Conservation (phyloP, 2,329 filamentous ascomycete species). For the Pyrenophora teres region DNA sequence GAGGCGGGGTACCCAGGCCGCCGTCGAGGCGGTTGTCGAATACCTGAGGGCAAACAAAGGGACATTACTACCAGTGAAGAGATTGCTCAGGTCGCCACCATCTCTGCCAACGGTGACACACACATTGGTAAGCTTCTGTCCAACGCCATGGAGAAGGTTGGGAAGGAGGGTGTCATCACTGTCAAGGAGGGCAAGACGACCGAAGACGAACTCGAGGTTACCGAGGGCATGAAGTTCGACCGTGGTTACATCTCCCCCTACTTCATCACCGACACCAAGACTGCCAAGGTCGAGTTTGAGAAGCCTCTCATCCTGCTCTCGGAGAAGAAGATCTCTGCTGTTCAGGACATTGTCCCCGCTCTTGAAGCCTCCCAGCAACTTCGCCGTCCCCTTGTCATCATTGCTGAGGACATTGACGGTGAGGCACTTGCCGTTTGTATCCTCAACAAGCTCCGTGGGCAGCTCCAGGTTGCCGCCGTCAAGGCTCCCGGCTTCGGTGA, state of each 20-base stretch:
- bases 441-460: constrained; percentile 99
- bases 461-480: constrained; percentile 97
- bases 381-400: constrained; percentile 95
- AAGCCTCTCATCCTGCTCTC: constrained; percentile 98
- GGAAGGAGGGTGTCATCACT: constrained; percentile 99
- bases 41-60: constrained; percentile 94
- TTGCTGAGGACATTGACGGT: constrained; percentile 98
- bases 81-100: constrained; percentile 97
- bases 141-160: constrained; percentile 99
- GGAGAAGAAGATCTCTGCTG: constrained; percentile 99
- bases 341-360: constrained; percentile 97
- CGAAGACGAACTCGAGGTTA: constrained; percentile 96
- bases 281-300: constrained; percentile 99
- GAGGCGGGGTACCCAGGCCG: constrained; percentile 93
- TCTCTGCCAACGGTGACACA: constrained; percentile 94
- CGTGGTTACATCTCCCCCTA: constrained; percentile 98
- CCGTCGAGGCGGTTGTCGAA: constrained; percentile 91
- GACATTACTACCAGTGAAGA: constrained; percentile 97
- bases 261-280: constrained; percentile 99
- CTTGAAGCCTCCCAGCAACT: constrained; percentile 96
- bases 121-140: constrained; percentile 96
- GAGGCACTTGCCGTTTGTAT: constrained; percentile 99
- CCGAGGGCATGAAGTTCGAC: constrained; percentile 99
- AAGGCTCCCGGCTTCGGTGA: constrained; percentile 99
- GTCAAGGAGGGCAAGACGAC: constrained; percentile 99